Conservation (phyloP, 2,329 filamentous ascomycete species). For the Onygenales sp. region DNA sequence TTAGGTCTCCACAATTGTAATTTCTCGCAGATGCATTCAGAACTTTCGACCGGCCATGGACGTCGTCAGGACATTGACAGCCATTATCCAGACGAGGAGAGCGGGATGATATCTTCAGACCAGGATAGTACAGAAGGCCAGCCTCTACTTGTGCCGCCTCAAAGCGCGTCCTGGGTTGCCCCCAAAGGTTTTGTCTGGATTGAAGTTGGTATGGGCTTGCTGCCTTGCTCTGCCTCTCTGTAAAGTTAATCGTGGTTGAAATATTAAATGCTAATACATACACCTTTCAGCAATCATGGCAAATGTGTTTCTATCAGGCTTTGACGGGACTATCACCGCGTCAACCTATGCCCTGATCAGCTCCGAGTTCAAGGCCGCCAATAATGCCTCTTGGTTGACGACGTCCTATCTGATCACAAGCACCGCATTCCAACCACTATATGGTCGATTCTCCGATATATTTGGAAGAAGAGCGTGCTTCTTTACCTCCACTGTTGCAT, state of each 20-base stretch:
- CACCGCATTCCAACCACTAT: conserved; percentile 61
- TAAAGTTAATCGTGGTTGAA: background rate
- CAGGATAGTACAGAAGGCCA: conserved; percentile 14
- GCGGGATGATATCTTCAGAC: background rate
- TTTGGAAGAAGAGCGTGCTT: conserved; percentile 54
- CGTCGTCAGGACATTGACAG: background rate
- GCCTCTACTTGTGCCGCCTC: conserved; percentile 15
- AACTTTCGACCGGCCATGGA: background rate
- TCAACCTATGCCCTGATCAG: conserved; percentile 37
- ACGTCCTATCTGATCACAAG: conserved; percentile 58
- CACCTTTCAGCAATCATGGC: conserved; percentile 44
- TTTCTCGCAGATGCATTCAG: background rate
- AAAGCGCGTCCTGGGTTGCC: conserved; percentile 33
- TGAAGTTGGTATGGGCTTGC: conserved; percentile 35
- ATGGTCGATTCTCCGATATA: conserved; percentile 64
- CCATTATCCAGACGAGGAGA: background rate
- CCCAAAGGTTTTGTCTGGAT: conserved; percentile 49
- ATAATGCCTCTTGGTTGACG: conserved; percentile 40
- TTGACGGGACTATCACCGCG: conserved; percentile 37
- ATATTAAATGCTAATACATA: background rate
- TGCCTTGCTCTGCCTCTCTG: too few species aligned
- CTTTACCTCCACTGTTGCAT: conserved; percentile 52
- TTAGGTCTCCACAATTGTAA: background rate
- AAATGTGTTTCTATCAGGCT: conserved; percentile 55
- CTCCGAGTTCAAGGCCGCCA: conserved; percentile 39